Conservation (phyloP, 2,329 filamentous ascomycete species). For the Colletotrichum simmondsii region DNA sequence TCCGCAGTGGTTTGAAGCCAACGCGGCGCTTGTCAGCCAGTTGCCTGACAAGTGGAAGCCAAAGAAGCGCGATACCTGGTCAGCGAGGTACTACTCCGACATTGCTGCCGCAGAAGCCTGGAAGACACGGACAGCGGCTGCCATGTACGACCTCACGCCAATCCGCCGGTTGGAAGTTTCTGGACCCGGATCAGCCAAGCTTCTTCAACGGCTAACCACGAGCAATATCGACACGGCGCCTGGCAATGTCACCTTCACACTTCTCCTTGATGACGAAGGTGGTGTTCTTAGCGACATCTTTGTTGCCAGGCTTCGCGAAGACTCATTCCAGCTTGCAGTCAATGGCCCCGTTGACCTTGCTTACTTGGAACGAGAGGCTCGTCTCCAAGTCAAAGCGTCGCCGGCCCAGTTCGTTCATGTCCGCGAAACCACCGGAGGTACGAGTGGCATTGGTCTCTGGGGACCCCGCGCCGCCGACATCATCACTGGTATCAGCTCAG, state of each 20-base stretch:
- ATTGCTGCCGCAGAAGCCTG: conserved; percentile 70
- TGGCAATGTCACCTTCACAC: conserved; percentile 65
- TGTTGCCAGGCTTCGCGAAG: conserved; percentile 60
- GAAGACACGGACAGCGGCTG: conserved; percentile 72
- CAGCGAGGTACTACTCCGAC: conserved; percentile 65
- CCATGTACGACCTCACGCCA: conserved; percentile 72
- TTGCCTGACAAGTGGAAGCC: conserved; percentile 66
- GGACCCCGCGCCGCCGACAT: conserved; percentile 66
- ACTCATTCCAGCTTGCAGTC: conserved; percentile 65
- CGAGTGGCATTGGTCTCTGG: conserved; percentile 72
- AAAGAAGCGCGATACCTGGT: conserved; percentile 68
- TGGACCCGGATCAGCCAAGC: conserved; percentile 65
- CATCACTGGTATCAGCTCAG: conserved; percentile 54
- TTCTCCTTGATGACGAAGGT: conserved; percentile 64
- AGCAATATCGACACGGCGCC: conserved; percentile 57
- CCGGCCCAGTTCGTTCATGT: conserved; percentile 60
- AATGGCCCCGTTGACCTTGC: conserved; percentile 65
- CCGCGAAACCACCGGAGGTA: conserved; percentile 68
- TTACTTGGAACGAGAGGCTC: conserved; percentile 65
- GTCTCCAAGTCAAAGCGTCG: conserved; percentile 52
- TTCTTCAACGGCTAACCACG: conserved; percentile 65
- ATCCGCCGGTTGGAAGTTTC: conserved; percentile 67
- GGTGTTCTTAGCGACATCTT: conserved; percentile 68
- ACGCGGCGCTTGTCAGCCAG: conserved; percentile 59
- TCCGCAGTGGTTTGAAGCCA: conserved; percentile 71